phyloP scores from a whole-genome alignment of 371 early-diverging fungal genomes.

The Mucor plumbeus region DNA sequence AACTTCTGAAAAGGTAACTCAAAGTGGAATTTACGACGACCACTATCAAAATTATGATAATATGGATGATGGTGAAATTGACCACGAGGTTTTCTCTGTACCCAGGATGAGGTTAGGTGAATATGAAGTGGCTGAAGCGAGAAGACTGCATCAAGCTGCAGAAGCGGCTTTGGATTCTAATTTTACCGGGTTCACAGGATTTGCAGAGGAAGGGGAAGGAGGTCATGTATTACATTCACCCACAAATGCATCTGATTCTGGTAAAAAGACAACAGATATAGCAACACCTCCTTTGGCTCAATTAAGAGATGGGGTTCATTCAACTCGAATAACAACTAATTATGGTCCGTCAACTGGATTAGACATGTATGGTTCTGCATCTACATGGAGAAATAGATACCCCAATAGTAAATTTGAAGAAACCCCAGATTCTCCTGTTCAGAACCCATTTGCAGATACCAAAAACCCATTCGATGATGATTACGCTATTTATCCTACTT shows the following conservation, averaged over 20 bases:
- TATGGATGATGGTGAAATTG: background rate
- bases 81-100: background rate
- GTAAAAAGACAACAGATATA: background rate
- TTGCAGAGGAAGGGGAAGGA: slow-evolving; percentile 25
- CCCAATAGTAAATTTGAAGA: slow-evolving; percentile 1
- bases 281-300: slow-evolving; percentile 39
- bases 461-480: slow-evolving; percentile 50
- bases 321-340: slow-evolving; percentile 21
- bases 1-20: background rate
- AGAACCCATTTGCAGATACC: slow-evolving; percentile 27
- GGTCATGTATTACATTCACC: background rate
- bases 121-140: slow-evolving; percentile 42
- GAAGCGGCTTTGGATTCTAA: slow-evolving; percentile 53
- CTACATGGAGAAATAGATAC: slow-evolving; percentile 5
- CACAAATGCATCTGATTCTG: no score
- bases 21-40: slow-evolving; percentile 12
- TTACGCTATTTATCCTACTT: slow-evolving; percentile 11
- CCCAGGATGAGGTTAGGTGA: slow-evolving; percentile 44
- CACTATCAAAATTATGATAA: background rate
- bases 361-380: background rate
- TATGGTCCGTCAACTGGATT: background rate
- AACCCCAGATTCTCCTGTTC: background rate
- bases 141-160: slow-evolving; percentile 41
- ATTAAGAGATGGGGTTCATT: slow-evolving; percentile 34
- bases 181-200: slow-evolving; percentile 46